phyloP scores from a whole-genome alignment of 371 early-diverging fungal species.

The Saksenaea vasiformis region DNA sequence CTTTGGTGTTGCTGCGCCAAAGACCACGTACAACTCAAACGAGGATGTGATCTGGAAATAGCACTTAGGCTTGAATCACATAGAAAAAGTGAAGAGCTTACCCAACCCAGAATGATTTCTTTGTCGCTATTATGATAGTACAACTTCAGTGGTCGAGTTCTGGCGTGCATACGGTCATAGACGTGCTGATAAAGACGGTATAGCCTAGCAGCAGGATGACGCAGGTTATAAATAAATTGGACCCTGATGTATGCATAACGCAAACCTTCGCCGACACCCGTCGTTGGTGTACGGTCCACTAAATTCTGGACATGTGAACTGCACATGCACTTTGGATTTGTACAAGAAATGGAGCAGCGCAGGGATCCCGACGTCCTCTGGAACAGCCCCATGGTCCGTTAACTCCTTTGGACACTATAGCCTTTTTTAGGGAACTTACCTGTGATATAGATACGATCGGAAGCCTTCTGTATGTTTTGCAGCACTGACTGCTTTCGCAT shows the following conservation, averaged over 20 bases:
- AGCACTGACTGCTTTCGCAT: constrained; percentile 32
- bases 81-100: constrained; percentile 34
- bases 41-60: constrained; percentile 59
- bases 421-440: constrained; percentile 16
- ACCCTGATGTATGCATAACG: not conserved
- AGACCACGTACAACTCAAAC: constrained; percentile 76
- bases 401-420: not conserved
- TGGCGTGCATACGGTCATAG: constrained; percentile 66
- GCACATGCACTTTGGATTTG: constrained; percentile 67
- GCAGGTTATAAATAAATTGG: not conserved
- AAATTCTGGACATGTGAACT: constrained; percentile 70
- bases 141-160: constrained; percentile 58
- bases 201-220: constrained; percentile 35
- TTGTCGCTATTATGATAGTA: constrained; percentile 59
- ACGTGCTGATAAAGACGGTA: constrained; percentile 67
- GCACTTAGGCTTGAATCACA: not conserved
- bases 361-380: constrained; percentile 70
- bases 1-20: constrained; percentile 70
- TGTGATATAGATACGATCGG: constrained; percentile 36
- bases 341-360: constrained; percentile 76
- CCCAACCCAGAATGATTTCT: constrained; percentile 77
- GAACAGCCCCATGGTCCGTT: not conserved
- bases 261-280: constrained; percentile 38
- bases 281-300: constrained; percentile 50
- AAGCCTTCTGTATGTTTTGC: constrained; percentile 26